Evolutionary conservation across 768 basidiomycete species (phyloP).

Genomic region (Fibroporia radiculosa): DNA sequence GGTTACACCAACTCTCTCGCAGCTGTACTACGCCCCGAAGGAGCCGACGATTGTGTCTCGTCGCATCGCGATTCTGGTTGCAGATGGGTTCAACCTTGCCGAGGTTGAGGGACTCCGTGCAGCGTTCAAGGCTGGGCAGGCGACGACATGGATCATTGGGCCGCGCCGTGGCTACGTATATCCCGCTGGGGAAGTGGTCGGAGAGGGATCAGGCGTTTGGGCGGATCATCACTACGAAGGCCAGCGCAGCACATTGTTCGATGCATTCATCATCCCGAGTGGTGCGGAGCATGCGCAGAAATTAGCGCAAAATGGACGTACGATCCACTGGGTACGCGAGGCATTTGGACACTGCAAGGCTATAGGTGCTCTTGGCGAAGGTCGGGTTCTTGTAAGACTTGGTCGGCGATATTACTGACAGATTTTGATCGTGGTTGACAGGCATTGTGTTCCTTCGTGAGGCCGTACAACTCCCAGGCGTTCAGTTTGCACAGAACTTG

Average conservation of each 20-base stretch:
- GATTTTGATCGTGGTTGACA: constrained; percentile 13
- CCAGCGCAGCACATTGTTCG: constrained; percentile 77
- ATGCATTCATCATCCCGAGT: constrained; percentile 73
- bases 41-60: constrained; percentile 54
- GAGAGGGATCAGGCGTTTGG: constrained; percentile 27
- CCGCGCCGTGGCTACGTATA: constrained; percentile 52
- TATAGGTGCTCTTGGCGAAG: constrained; percentile 70
- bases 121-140: constrained; percentile 42
- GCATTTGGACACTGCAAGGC: constrained; percentile 83
- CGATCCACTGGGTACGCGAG: constrained; percentile 78
- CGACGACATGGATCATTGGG: constrained; percentile 60
- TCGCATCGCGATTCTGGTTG: constrained; percentile 68
- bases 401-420: not conserved
- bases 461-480: constrained; percentile 37
- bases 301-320: constrained; percentile 56
- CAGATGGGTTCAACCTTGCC: constrained; percentile 62
- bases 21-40: constrained; percentile 46
- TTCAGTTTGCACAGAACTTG: constrained; percentile 32
- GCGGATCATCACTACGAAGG: constrained; percentile 72
- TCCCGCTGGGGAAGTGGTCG: constrained; percentile 22
- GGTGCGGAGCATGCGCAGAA: constrained; percentile 53
- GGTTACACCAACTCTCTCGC: constrained; percentile 49
- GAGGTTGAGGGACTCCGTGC: constrained; percentile 54
- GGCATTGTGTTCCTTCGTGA: constrained; percentile 42
- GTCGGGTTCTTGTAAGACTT: constrained; percentile 23